phyloP scores from a whole-genome alignment of 2,329 filamentous ascomycete species.

The Cadophora sp. region DNA sequence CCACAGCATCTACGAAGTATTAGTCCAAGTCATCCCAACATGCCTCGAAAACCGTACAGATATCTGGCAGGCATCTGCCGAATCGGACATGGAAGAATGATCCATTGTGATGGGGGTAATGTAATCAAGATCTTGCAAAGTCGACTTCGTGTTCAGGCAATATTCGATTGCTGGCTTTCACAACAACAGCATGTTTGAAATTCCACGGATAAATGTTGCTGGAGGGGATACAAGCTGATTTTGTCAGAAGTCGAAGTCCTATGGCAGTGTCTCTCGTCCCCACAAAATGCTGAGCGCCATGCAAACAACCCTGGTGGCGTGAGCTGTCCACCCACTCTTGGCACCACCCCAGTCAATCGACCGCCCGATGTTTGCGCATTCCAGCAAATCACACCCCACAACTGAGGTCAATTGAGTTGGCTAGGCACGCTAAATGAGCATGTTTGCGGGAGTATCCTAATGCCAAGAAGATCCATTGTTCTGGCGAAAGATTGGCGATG shows the following conservation, averaged over 20 bases:
- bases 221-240: constrained; percentile 10
- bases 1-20: constrained; percentile 71
- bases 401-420: constrained; percentile 12
- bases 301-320: background rate
- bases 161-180: constrained; percentile 19
- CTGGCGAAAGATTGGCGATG: background rate
- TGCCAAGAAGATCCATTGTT: constrained; percentile 11
- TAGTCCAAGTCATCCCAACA: background rate
- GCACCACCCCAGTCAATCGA: background rate
- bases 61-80: constrained; percentile 25
- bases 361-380: background rate
- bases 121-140: background rate
- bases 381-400: background rate
- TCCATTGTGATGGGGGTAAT: background rate
- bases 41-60: constrained; percentile 18
- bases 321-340: constrained; percentile 6
- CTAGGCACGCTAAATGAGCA: constrained; percentile 15
- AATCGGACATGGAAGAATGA: constrained; percentile 27
- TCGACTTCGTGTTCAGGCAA: background rate
- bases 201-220: background rate
- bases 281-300: background rate
- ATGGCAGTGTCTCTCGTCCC: background rate
- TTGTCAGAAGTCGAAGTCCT: background rate
- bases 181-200: constrained; percentile 8
- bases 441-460: constrained; percentile 11